A percentile compares a stretch with the other conserved stretches of the same genome.
Evolutionary conservation across 805 yeast species (phyloP).

Genomic region (Candida stauntonica): DNA sequence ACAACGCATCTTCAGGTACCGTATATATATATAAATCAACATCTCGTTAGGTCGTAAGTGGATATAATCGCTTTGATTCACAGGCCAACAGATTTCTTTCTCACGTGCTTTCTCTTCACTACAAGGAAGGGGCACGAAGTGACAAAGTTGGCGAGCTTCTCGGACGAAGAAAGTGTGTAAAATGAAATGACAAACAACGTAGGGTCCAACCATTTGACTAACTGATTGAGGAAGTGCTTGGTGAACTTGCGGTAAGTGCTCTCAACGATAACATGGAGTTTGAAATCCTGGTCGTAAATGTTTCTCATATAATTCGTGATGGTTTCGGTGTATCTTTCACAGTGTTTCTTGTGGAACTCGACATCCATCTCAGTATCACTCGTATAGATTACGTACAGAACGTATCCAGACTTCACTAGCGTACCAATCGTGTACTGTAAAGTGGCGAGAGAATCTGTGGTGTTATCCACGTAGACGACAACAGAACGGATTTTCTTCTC

Average conservation of each 20-base stretch:
- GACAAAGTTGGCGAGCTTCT: conserved; percentile 20
- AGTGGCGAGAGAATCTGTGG: conserved; percentile 79
- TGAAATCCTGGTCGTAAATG: conserved; percentile 18
- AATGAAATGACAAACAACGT: conserved; percentile 20
- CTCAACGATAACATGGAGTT: conserved; percentile 28
- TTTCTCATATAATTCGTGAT: conserved; percentile 13
- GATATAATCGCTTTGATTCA: too few relatives aligned
- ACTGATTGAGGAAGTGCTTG: conserved; percentile 34
- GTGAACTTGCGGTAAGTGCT: conserved; percentile 36
- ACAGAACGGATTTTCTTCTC: conserved; percentile 46
- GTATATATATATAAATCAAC: too few relatives aligned
- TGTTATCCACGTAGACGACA: conserved; percentile 74
- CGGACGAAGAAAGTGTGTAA: conserved; percentile 11
- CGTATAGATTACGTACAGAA: conserved; percentile 59
- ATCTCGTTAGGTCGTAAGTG: too few relatives aligned
- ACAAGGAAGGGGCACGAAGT: conserved; percentile 24
- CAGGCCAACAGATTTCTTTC: conserved; percentile 5
- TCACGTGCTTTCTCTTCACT: conserved; percentile 18
- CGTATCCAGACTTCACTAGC: conserved; percentile 76
- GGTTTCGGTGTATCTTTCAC: conserved; percentile 12
- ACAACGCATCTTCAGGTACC: too few relatives aligned
- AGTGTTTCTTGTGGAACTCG: conserved; percentile 14
- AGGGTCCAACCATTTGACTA: conserved; percentile 34
- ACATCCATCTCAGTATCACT: conserved; percentile 39
- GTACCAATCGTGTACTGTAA: conserved; percentile 88